phyloP scores from a whole-genome alignment of 2,329 filamentous ascomycete species.

The Xylaria sp. region DNA sequence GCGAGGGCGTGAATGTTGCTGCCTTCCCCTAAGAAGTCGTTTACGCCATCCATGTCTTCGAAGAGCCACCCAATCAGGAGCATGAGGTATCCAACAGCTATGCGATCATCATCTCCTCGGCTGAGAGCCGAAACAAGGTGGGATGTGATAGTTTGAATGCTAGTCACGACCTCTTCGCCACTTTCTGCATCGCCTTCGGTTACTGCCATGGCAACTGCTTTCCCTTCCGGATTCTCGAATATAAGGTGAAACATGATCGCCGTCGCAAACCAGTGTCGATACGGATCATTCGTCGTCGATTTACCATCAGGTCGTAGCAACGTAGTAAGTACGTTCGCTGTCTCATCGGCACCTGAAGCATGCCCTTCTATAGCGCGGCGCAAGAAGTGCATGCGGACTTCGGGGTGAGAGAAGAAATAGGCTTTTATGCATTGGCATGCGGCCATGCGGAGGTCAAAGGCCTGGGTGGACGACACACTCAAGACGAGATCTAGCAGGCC shows the following conservation, averaged over 20 bases:
- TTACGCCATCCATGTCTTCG: conserved; percentile 83
- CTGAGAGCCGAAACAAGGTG: conserved; percentile 79
- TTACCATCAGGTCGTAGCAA: conserved; percentile 63
- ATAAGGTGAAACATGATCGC: conserved; percentile 82
- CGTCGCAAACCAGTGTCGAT: conserved; percentile 84
- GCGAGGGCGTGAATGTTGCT: conserved; percentile 86
- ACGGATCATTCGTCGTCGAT: conserved; percentile 67
- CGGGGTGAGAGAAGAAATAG: conserved; percentile 77
- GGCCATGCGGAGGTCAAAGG: conserved; percentile 76
- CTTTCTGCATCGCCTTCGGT: conserved; percentile 82
- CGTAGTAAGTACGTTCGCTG: conserved; percentile 82
- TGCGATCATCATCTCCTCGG: conserved; percentile 68
- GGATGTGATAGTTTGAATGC: conserved; percentile 80
- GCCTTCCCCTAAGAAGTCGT: conserved; percentile 87
- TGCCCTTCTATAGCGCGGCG: conserved; percentile 86
- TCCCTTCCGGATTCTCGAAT: conserved; percentile 73
- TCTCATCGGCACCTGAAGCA: conserved; percentile 68
- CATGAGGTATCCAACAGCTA: conserved; percentile 83
- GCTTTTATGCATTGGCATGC: conserved; percentile 89
- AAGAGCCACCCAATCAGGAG: conserved; percentile 84
- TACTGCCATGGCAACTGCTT: conserved; percentile 71
- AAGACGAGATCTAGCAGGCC: conserved; percentile 80
- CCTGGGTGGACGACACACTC: conserved; percentile 57
- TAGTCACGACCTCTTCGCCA: conserved; percentile 92
- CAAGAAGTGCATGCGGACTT: conserved; percentile 81